A percentile compares a stretch with the other conserved stretches of the same genome.
These are phyloP conservation scores for Exophiala lecanii-corni DNA, from an alignment of 2,329 filamentous ascomycete species.

Conservation along the genomic window DNA sequence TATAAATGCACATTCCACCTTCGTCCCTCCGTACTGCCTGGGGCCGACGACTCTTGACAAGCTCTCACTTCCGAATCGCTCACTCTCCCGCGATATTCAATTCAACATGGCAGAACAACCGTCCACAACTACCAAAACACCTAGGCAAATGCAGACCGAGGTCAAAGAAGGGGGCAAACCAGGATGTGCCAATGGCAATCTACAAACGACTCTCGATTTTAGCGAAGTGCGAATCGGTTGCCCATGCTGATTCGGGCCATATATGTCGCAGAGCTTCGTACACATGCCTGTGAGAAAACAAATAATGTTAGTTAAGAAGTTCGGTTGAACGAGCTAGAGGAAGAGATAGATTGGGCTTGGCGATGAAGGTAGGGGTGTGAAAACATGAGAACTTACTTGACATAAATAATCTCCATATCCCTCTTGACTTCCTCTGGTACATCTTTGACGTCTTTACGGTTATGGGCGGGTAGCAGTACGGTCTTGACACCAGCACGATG, in stretches of 20 bases:
- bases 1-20: too few species aligned
- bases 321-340: too few species aligned
- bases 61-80: too few species aligned
- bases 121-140: too few species aligned
- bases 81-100: too few species aligned
- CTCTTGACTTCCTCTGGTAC: slow-evolving; percentile 83
- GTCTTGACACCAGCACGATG: slow-evolving; percentile 90
- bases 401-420: slow-evolving; percentile 82
- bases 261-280: slow-evolving; percentile 89
- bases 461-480: slow-evolving; percentile 80
- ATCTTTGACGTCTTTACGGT: slow-evolving; percentile 88
- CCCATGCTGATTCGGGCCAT: slow-evolving; percentile 88
- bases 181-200: slow-evolving; percentile 27
- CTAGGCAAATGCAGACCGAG: too few species aligned
- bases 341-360: too few species aligned
- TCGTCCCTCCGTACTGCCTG: too few species aligned
- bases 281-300: slow-evolving; percentile 61
- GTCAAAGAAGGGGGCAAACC: too few species aligned
- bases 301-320: slow-evolving; percentile 11
- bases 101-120: too few species aligned
- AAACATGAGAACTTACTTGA: slow-evolving; percentile 58
- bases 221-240: slow-evolving; percentile 64
- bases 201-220: slow-evolving; percentile 76
- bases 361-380: slow-evolving; percentile 13
- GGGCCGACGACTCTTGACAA: too few species aligned